A percentile compares a stretch with the other conserved stretches of the same genome.
These are phyloP conservation scores for Metschnikowia aberdeeniae DNA, from an alignment of 805 yeast genomes.

Conservation along the genomic window DNA sequence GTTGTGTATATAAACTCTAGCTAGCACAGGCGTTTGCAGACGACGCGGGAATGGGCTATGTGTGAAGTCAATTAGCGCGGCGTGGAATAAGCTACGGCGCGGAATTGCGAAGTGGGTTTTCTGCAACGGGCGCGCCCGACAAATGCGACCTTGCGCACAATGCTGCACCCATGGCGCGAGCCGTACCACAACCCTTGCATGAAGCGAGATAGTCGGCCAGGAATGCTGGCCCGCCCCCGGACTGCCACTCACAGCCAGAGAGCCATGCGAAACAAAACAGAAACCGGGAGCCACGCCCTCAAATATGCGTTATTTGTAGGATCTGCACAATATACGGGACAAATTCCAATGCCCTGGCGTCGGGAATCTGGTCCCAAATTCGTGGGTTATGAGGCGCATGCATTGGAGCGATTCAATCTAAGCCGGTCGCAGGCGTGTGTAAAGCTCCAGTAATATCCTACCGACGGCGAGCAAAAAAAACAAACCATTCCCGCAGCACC, in stretches of 20 bases:
- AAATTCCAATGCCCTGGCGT: too few species aligned
- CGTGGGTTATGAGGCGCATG: background rate
- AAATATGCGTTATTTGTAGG: too few species aligned
- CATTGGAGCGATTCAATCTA: background rate
- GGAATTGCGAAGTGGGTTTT: background rate
- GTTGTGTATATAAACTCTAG: too few species aligned
- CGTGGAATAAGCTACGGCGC: background rate
- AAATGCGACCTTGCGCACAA: background rate
- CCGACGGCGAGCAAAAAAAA: background rate
- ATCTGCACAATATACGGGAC: too few species aligned
- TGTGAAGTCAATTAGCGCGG: background rate
- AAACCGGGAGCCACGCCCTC: too few species aligned
- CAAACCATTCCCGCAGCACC: background rate
- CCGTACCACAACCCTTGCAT: conserved; percentile 2
- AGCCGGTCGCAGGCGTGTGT: background rate
- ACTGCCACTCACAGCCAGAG: background rate
- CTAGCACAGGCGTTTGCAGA: too few species aligned
- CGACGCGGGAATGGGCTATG: background rate
- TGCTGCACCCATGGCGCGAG: background rate
- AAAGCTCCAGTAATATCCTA: background rate
- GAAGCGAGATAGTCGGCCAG: conserved; percentile 3
- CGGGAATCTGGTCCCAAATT: too few species aligned
- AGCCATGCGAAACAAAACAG: too few species aligned
- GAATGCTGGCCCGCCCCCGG: background rate
- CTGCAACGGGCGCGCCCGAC: conserved; percentile 3